A percentile compares a stretch with the other conserved stretches of the same genome.
These are phyloP conservation scores for Metarhizium brunneum DNA, from an alignment of 2,329 filamentous ascomycete genomes.

Conservation along the genomic window DNA sequence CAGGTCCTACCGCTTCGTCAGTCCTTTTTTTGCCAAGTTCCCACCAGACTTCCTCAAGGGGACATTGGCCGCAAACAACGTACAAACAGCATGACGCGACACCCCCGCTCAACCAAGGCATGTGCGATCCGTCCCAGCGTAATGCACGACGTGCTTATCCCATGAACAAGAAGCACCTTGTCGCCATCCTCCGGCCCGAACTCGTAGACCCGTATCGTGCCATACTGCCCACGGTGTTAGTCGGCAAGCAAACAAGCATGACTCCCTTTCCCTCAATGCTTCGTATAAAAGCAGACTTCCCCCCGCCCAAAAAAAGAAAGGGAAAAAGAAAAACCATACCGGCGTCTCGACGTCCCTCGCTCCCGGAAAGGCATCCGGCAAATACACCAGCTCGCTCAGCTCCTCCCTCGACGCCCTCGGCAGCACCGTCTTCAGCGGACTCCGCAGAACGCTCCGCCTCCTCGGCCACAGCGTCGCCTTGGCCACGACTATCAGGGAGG, in stretches of 20 bases:
- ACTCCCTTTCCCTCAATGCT: too few species aligned
- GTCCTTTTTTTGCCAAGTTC: not conserved
- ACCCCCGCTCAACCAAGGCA: conserved; percentile 57
- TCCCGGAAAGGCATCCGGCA: conserved; percentile 60
- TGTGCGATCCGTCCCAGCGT: conserved; percentile 60
- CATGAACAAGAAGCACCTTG: conserved; percentile 72
- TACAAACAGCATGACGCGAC: conserved; percentile 71
- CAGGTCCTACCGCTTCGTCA: conserved; percentile 39
- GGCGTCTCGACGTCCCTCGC: conserved; percentile 64
- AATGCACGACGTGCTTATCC: conserved; percentile 75
- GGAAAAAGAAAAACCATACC: conserved; percentile 22
- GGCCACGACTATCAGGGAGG: conserved; percentile 26
- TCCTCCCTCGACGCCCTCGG: conserved; percentile 26
- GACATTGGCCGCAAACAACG: conserved; percentile 10
- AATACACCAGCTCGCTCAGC: conserved; percentile 41
- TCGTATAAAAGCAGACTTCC: too few species aligned
- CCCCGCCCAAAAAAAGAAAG: not conserved
- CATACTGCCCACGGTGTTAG: conserved; percentile 39
- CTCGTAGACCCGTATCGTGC: conserved; percentile 70
- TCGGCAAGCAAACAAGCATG: not conserved
- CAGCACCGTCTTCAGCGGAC: conserved; percentile 33
- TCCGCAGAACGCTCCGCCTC: conserved; percentile 29
- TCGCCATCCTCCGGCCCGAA: conserved; percentile 66
- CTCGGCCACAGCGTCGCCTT: conserved; percentile 30
- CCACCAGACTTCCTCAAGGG: conserved; percentile 5